These are phyloP conservation scores for Microcyclospora tardicrescens DNA, from an alignment of 2,329 filamentous ascomycete species.

Conservation along the genomic window DNA sequence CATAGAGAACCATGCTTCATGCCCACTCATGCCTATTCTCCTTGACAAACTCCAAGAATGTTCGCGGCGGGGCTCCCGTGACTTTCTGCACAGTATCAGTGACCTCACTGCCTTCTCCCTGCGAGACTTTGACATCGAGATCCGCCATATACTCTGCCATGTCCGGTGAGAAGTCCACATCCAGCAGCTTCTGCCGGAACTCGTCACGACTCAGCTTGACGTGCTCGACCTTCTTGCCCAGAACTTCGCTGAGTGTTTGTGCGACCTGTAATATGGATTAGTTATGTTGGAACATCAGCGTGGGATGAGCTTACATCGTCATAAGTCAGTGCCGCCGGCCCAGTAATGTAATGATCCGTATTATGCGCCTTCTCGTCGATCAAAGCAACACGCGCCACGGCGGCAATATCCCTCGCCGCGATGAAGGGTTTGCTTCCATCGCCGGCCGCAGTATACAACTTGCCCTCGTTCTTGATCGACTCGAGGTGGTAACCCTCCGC, in stretches of 20 bases:
- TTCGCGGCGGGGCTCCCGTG: constrained; percentile 4
- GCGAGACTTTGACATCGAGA: constrained; percentile 6
- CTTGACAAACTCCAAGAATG: constrained; percentile 4
- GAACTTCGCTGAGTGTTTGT: constrained; percentile 3
- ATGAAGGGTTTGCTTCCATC: constrained; percentile 37
- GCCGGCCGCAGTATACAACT: constrained; percentile 32
- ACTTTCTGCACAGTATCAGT: constrained; percentile 5
- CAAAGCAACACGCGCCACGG: constrained; percentile 30
- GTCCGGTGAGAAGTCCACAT: neutral
- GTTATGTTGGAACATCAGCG: neutral
- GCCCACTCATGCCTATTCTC: constrained; percentile 6
- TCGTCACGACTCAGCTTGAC: constrained; percentile 2
- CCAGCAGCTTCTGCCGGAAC: constrained; percentile 2
- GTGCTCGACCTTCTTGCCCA: constrained; percentile 5
- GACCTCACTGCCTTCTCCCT: constrained; percentile 3
- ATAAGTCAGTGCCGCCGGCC: constrained; percentile 22
- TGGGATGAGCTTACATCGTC: constrained; percentile 12
- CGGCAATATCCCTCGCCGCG: constrained; percentile 35
- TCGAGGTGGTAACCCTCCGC: constrained; percentile 19
- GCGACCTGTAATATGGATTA: constrained; percentile 3
- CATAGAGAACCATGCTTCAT: neutral
- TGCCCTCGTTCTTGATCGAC: constrained; percentile 28
- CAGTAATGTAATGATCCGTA: constrained; percentile 26
- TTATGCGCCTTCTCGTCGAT: constrained; percentile 29
- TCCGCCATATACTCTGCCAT: constrained; percentile 7